phyloP scores from a whole-genome alignment of 1,284 basidiomycete species.

The Filobasidium uniguttulatum region DNA sequence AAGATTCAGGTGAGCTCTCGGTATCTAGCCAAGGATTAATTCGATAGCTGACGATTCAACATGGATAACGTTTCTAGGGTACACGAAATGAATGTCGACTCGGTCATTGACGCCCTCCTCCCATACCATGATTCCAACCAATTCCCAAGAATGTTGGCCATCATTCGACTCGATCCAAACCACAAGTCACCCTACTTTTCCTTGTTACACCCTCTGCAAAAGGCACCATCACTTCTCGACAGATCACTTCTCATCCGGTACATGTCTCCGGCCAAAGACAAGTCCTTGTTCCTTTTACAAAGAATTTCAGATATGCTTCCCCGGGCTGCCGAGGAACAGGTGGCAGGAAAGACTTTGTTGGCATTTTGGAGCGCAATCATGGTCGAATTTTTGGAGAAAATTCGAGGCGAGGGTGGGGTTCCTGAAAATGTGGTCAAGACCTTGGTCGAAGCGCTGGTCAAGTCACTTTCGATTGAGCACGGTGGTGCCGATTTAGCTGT shows the following conservation, averaged over 20 bases:
- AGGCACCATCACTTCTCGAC: conserved; percentile 56
- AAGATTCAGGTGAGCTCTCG: conserved; percentile 65
- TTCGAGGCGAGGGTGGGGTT: conserved; percentile 20
- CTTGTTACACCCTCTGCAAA: conserved; percentile 59
- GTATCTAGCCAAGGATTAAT: background rate
- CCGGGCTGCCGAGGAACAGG: conserved; percentile 43
- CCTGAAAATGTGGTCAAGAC: conserved; percentile 30
- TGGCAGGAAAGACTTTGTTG: conserved; percentile 57
- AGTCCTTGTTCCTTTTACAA: conserved; percentile 46
- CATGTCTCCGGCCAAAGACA: conserved; percentile 48
- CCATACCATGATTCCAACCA: conserved; percentile 93
- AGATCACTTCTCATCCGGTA: conserved; percentile 55
- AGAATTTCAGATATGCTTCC: conserved; percentile 56
- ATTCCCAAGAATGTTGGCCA: conserved; percentile 83
- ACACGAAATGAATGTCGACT: conserved; percentile 79
- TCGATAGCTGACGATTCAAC: background rate
- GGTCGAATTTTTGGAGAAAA: conserved; percentile 59
- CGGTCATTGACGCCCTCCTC: conserved; percentile 68
- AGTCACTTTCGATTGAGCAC: conserved; percentile 17
- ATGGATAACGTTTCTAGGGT: conserved; percentile 46
- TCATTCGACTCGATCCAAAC: conserved; percentile 51
- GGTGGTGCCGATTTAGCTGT: conserved; percentile 31
- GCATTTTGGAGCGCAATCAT: conserved; percentile 72
- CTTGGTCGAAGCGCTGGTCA: conserved; percentile 33
- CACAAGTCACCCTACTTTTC: conserved; percentile 27